Percentiles rank a stretch among this genome's conserved stretches.
These are phyloP conservation scores for Rhytidiadelphus loreus DNA, from an alignment of 225 moss, liverwort and hornwort genomes.

Conservation along the genomic window DNA sequence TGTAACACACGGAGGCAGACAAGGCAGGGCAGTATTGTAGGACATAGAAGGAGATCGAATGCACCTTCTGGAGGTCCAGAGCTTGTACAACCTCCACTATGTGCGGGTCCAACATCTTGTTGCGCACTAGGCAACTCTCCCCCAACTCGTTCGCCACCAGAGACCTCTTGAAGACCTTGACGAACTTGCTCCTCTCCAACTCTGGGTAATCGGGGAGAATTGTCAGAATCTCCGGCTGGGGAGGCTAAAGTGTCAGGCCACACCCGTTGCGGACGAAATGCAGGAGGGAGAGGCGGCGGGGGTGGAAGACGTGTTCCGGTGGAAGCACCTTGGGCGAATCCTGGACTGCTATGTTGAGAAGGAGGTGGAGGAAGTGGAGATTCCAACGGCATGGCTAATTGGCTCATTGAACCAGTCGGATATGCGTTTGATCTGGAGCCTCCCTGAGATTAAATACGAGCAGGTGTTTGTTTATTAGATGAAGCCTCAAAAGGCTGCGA, in stretches of 20 bases:
- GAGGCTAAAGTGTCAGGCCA: constrained; percentile 23
- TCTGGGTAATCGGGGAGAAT: constrained; percentile 32
- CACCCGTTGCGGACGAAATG: constrained; percentile 44
- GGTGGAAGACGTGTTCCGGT: constrained; percentile 26
- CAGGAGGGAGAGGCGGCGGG: constrained; percentile 38
- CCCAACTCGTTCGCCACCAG: constrained; percentile 48
- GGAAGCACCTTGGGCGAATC: constrained; percentile 9
- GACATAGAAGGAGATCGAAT: not conserved
- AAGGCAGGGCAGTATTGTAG: not conserved
- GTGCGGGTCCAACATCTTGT: constrained; percentile 41
- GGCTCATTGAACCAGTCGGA: constrained; percentile 6
- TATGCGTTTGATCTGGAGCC: constrained; percentile 14
- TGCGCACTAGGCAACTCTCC: constrained; percentile 38
- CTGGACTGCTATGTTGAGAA: constrained; percentile 27
- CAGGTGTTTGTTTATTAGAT: not conserved
- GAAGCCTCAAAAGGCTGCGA: not conserved
- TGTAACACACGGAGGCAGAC: not conserved
- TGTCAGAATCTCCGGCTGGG: constrained; percentile 24
- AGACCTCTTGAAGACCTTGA: constrained; percentile 23
- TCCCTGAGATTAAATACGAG: constrained; percentile 2
- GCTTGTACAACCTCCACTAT: constrained; percentile 21
- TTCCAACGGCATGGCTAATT: constrained; percentile 1
- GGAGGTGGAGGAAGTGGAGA: constrained; percentile 22
- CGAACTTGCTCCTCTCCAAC: constrained; percentile 38
- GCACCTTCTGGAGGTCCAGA: constrained; percentile 58